Evolutionary conservation across 768 basidiomycete genomes (phyloP), one percentile per base, ranked within the genome.

Genomic region (Termitomyces eurrhizus): DNA sequence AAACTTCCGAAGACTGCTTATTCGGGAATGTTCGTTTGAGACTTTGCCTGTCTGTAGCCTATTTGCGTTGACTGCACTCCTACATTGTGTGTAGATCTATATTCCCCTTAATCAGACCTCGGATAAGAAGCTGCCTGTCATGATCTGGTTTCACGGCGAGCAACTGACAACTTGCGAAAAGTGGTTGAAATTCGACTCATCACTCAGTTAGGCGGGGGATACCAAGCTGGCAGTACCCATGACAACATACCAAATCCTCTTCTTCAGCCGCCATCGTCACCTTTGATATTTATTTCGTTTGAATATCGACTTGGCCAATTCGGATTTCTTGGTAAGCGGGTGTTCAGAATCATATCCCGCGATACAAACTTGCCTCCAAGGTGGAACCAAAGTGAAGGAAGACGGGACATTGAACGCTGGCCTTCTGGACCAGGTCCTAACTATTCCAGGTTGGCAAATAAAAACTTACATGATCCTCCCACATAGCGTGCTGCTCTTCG

Each of bases 111-210:
- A 67, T 24, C 58, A 61, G 29, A 70, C 70, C 1, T 58, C 62
- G 2, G 51, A 56, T 9, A 63, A 70, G 48, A 66, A 60, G 18
- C 69, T 77, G 14, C 75, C 77, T 0, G 76, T 80, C 24, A 61
- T 80, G 66, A 74, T 78, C 7, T 80, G 69, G 69, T 77, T 80
- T 57, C 76, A 80, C 60, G 77, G 78, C 75, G 48, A 44, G 70
- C 21, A 4, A 18, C 55, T 49, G 14, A 1, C 21, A 33, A 52
- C 54, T 33, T 7, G 16, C 4, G 16, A 9, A 50, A 8, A n/a
- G 6, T 3, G 21, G 9, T 11, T 21, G 42, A 21, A 16, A 33
- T 42, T 24, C 41, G 14, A 21, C 14, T 55, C 16, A 35, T n/a
- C 26, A 13, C 37, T 32, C 48, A n/a, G 12, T 9, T 52, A 79